Conservation (phyloP, 352 stramenopile species). For the Pythium phragmitis region DNA sequence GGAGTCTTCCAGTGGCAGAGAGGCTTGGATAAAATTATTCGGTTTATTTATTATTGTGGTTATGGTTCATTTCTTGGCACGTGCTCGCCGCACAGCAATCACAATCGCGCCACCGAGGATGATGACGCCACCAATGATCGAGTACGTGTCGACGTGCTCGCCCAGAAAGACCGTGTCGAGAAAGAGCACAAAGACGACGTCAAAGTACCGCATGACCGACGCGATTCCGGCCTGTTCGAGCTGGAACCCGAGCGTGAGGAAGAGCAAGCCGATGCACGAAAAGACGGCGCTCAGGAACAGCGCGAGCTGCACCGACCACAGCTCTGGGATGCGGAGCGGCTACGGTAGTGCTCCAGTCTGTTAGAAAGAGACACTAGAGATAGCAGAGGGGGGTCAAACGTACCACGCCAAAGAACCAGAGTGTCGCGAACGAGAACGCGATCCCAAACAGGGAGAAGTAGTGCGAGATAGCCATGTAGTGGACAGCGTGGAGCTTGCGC, state of each 20-base stretch:
- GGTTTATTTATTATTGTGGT: neutral
- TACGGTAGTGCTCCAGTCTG: conserved; percentile 4
- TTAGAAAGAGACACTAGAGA: conserved; percentile 14
- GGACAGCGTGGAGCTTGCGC: conserved; percentile 50
- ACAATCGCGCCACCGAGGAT: conserved; percentile 49
- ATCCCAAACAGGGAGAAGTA: conserved; percentile 50
- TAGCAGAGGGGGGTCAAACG: neutral
- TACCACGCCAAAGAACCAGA: conserved; percentile 33
- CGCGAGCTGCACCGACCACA: conserved; percentile 34
- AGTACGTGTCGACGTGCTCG: conserved; percentile 55
- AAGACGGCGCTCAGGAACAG: conserved; percentile 46
- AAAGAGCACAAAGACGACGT: conserved; percentile 69
- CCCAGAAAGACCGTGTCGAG: conserved; percentile 48
- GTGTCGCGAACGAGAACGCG: conserved; percentile 28
- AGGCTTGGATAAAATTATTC: too few relatives aligned
- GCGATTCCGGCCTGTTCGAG: conserved; percentile 56
- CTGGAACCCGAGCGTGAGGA: conserved; percentile 61
- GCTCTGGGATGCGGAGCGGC: conserved; percentile 23
- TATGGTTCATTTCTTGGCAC: conserved; percentile 24
- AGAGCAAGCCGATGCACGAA: conserved; percentile 51
- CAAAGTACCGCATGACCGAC: conserved; percentile 69
- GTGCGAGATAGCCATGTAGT: conserved; percentile 42
- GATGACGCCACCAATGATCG: conserved; percentile 51
- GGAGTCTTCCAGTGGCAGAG: too few relatives aligned
- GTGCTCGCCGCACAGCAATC: conserved; percentile 47